Base-by-base conservation (phyloP, 2,329 filamentous ascomycete genomes). In the Trichoderma koningiopsis region DNA sequence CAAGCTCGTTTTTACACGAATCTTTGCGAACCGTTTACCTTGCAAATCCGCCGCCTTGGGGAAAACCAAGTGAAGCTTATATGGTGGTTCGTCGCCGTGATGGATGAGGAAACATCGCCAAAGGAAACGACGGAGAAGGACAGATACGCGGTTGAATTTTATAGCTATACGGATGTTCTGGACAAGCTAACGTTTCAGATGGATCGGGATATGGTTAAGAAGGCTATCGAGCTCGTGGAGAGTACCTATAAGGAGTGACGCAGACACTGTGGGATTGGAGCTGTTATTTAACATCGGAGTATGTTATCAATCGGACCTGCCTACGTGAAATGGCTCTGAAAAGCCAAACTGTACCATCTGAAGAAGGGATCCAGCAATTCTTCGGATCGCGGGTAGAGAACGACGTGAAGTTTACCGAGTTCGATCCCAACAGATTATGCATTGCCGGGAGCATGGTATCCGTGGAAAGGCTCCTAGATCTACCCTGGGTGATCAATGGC, bases 1-100 rank as follows among this genome's bases (percentile, higher is more conserved):
- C 22, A 55, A 22, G 27, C 64, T 7, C 70, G 70, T 4, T 40
- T 62, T 76, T 65, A 79, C 63, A 22, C 49, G 6, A 37, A 58
- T 11, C 60, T 71, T 33, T 70, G 55, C 6, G 72, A 71, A 60
- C 72, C 71, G 22, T 72, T 71, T 11, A 71, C 70, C 43, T 22
- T 71, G 11, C 68, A 68, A 13, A n/a, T 68, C 24, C 59, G 70
- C 16, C 35, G 66, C 33, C 14, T 70, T 6, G 52, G 33, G 13
- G 62, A 58, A 24, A 43, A 68, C 22, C 58, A 67, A 29, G 31
- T 71, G 33, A 66, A 70, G 64, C 19, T 70, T 35, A 72, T 71
- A 6, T 71, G 68, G 69, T 70, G 72, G 70, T 68, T 60, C 37
- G 65, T 72, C 13, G 64, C 70, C 13, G 55, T 52, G 31, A 47